These are phyloP conservation scores for Serendipita sp. DNA, from an alignment of 768 basidiomycete species.

Conservation along the genomic window DNA sequence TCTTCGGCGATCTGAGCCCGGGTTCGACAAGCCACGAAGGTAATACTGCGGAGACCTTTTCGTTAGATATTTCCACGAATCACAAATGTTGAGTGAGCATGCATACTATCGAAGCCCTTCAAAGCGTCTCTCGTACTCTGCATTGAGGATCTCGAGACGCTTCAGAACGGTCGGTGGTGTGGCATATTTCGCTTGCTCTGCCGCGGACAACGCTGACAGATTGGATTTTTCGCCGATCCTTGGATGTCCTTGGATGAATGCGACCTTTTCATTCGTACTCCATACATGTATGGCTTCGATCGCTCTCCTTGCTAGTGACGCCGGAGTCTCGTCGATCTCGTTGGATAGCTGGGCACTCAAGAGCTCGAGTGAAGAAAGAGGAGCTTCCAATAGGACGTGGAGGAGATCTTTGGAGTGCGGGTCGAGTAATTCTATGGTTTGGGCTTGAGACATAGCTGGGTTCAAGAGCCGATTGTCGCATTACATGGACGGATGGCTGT, in stretches of 20 bases:
- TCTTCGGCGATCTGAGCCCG: constrained; percentile 57
- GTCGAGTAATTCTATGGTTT: neutral
- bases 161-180: constrained; percentile 62
- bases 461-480: neutral
- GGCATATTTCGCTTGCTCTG: constrained; percentile 47
- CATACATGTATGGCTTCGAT: neutral
- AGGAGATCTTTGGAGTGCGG: neutral
- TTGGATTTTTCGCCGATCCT: constrained; percentile 64
- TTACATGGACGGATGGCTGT: too few species aligned
- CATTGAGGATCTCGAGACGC: constrained; percentile 60
- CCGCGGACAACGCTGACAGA: constrained; percentile 57
- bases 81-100: neutral
- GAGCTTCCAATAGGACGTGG: neutral
- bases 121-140: constrained; percentile 55
- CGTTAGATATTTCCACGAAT: neutral
- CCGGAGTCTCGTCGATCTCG: neutral
- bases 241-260: neutral
- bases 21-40: constrained; percentile 77
- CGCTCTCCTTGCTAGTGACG: neutral
- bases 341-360: neutral
- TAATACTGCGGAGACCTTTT: constrained; percentile 30
- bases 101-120: constrained; percentile 52
- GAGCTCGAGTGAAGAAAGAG: neutral
- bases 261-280: neutral
- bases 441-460: neutral